Percentiles rank a stretch among this genome's conserved stretches.
These are phyloP conservation scores for Schizosaccharomyces japonicus DNA, from an alignment of 805 yeast species.

Conservation along the genomic window DNA sequence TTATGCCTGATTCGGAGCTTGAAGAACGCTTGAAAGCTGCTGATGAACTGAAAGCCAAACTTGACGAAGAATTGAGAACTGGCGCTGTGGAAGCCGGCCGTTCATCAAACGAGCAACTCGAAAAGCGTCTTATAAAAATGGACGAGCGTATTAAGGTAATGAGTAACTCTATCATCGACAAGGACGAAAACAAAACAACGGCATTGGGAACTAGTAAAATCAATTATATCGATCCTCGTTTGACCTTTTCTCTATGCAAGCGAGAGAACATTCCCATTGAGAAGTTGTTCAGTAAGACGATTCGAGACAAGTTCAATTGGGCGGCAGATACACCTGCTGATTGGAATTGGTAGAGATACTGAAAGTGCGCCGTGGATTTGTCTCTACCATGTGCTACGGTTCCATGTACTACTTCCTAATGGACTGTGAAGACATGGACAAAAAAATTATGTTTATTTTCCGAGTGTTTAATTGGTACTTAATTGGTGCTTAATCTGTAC, in stretches of 20 bases:
- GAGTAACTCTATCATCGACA: conserved; percentile 58
- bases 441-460: too few relatives aligned
- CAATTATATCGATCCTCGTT: conserved; percentile 83
- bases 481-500: too few relatives aligned
- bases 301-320: conserved; percentile 85
- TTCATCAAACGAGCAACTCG: conserved; percentile 40
- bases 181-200: conserved; percentile 82
- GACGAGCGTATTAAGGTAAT: conserved; percentile 50
- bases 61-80: conserved; percentile 27
- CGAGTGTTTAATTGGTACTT: too few relatives aligned
- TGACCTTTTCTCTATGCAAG: conserved; percentile 72
- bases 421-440: too few relatives aligned
- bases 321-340: conserved; percentile 21
- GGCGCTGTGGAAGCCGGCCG: conserved; percentile 21
- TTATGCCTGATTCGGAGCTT: conserved; percentile 28
- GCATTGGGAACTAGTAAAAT: conserved; percentile 81
- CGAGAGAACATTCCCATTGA: conserved; percentile 75
- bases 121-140: conserved; percentile 43
- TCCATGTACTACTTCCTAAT: too few relatives aligned
- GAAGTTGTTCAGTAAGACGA: conserved; percentile 69
- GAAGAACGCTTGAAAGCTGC: conserved; percentile 34
- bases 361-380: too few relatives aligned
- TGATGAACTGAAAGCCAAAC: conserved; percentile 25
- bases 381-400: too few relatives aligned
- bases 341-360: conserved; percentile 5